Conservation (phyloP, 306 rosid genomes). For the Benincasa hispida region DNA sequence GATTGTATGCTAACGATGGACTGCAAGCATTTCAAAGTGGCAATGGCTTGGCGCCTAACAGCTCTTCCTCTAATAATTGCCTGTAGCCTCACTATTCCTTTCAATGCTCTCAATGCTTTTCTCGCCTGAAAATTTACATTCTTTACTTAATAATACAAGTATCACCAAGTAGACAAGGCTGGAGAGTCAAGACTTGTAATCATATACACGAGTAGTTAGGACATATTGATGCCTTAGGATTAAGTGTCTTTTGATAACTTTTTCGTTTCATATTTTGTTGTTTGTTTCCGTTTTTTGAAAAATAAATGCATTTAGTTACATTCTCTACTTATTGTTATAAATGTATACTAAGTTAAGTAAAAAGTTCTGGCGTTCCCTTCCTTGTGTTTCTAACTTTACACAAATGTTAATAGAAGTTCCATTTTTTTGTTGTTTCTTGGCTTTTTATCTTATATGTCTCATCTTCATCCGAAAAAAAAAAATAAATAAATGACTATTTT, state of each 20-base stretch:
- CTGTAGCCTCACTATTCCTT: slow-evolving; percentile 94
- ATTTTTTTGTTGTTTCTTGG: neutral
- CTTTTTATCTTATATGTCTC: neutral
- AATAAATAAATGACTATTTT: neutral
- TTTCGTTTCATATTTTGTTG: neutral
- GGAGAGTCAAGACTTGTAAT: neutral
- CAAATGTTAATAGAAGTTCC: neutral
- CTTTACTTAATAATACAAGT: neutral
- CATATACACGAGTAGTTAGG: neutral
- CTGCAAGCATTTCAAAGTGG: slow-evolving; percentile 72
- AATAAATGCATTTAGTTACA: neutral
- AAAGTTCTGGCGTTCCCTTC: neutral
- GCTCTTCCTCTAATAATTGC: slow-evolving; percentile 86
- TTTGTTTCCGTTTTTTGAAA: neutral
- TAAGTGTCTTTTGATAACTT: neutral
- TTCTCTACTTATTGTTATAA: neutral
- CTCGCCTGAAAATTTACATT: slow-evolving; percentile 45
- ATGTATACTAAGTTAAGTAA: neutral
- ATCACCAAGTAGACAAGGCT: neutral
- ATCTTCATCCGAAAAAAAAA: neutral
- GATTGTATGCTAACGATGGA: slow-evolving; percentile 78
- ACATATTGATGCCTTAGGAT: neutral
- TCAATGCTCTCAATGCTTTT: slow-evolving; percentile 78
- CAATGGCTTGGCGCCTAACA: slow-evolving; percentile 82
- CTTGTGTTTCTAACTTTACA: neutral